Evolutionary conservation across 768 basidiomycete species (phyloP), one percentile per base, ranked within the genome.

Genomic region (Gloeostereum incarnatum): DNA sequence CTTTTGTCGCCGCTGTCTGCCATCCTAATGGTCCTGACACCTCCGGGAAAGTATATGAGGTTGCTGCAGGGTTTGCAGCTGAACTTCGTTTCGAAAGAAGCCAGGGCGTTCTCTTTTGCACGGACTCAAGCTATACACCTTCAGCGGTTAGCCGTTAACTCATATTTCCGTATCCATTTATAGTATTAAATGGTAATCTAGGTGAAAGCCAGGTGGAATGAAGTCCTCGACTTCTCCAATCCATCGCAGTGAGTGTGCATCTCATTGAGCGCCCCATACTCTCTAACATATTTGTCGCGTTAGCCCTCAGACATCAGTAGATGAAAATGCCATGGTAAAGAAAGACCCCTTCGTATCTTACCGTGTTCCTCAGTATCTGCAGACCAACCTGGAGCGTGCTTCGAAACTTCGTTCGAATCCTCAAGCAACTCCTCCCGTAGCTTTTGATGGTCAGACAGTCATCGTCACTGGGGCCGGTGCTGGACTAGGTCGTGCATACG

Each of bases 391-490:
- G n/a, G n/a, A n/a, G n/a, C n/a, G n/a, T n/a, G n/a, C n/a, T n/a
- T n/a, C n/a, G 42, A 67, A 63, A 23, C 59, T 84, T 19, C 65
- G 83, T 2, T 47, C 78, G 1, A 96, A 94, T 53, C 45, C 64
- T 18, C 88, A 90, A 54, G 65, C 75, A 9, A 69, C 73, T 1
- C 69, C 82, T 1, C 66, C 71, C 30, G 78, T 97, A 40, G 75
- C 79, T 5, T 98, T 84, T 54, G 84, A 88, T 43, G 84, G 79
- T 13, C 82, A 97, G 65, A 94, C 91, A 8, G 87, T 86, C 43
- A 79, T 99, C 49, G 73, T 98, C 48, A 98, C 96, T 2, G 96
- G 94, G 25, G 88, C 92, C 5, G 94, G 94, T 29, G 89, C 85
- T 20, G 96, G 94, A 37, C 78, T 99, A 20, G 96, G 96, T 13